Evolutionary conservation across 1,139 yeast genomes (phyloP).

Genomic region (Geotrichum macrosporum): DNA sequence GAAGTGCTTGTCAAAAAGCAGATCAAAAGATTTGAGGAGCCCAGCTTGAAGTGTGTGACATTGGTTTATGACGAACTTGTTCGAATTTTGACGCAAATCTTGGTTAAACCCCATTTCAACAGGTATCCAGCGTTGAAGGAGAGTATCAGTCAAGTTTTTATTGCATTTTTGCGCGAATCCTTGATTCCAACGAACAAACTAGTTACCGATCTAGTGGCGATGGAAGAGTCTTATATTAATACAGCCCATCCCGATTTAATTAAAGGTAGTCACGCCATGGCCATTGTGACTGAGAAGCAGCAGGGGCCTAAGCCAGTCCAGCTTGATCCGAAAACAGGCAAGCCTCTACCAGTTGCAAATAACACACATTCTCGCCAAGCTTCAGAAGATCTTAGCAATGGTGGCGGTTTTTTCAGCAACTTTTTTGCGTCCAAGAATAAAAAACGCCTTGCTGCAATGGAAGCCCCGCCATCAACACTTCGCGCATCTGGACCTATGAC

Average conservation of each 20-base stretch:
- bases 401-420: slow-evolving; percentile 86
- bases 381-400: slow-evolving; percentile 28
- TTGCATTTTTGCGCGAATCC: slow-evolving; percentile 74
- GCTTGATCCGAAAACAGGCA: slow-evolving; percentile 92
- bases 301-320: slow-evolving; percentile 76
- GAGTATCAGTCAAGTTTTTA: slow-evolving; percentile 73
- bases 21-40: slow-evolving; percentile 91
- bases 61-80: slow-evolving; percentile 92
- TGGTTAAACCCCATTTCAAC: slow-evolving; percentile 71
- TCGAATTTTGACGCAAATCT: slow-evolving; percentile 81
- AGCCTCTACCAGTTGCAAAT: slow-evolving; percentile 38
- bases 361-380: slow-evolving; percentile 14
- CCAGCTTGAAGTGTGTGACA: slow-evolving; percentile 84
- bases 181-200: slow-evolving; percentile 81
- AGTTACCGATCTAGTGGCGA: slow-evolving; percentile 71
- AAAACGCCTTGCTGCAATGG: slow-evolving; percentile 92
- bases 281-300: slow-evolving; percentile 82
- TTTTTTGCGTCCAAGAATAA: slow-evolving; percentile 90
- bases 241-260: slow-evolving; percentile 96
- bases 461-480: slow-evolving; percentile 91
- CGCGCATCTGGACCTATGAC: slow-evolving; percentile 94
- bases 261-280: slow-evolving; percentile 93
- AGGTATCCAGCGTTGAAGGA: slow-evolving; percentile 91
- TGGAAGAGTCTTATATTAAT: slow-evolving; percentile 94
- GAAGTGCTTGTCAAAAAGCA: slow-evolving; percentile 94